phyloP scores from a whole-genome alignment of 2,329 filamentous ascomycete genomes.

The Fusarium musae region DNA sequence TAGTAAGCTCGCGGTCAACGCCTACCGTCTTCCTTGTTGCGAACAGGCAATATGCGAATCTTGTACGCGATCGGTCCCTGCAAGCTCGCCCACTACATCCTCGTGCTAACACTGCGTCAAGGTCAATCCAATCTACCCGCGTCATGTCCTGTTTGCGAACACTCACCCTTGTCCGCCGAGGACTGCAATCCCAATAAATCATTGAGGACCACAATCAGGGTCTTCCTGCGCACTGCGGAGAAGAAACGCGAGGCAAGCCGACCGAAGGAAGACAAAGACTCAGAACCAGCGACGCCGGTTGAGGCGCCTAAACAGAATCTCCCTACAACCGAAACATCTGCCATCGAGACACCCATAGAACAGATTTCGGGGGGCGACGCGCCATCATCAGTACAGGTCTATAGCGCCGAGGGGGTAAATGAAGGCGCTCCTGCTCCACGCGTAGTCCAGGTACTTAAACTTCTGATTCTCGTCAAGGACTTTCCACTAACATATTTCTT shows the following conservation, averaged over 20 bases:
- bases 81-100: neutral
- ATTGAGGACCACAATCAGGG: slow-evolving; percentile 89
- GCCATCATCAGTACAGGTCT: slow-evolving; percentile 9
- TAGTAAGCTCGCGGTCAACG: slow-evolving; percentile 89
- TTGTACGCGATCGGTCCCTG: slow-evolving; percentile 63
- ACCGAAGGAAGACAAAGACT: slow-evolving; percentile 59
- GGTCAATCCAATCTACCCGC: slow-evolving; percentile 80
- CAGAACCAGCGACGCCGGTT: slow-evolving; percentile 54
- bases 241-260: slow-evolving; percentile 82
- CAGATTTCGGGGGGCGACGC: slow-evolving; percentile 13
- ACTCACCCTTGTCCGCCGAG: slow-evolving; percentile 85
- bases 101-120: slow-evolving; percentile 51
- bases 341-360: slow-evolving; percentile 33
- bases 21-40: slow-evolving; percentile 92
- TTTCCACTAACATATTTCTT: neutral
- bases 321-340: slow-evolving; percentile 39
- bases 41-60: slow-evolving; percentile 92
- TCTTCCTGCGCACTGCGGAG: slow-evolving; percentile 89
- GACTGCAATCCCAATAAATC: slow-evolving; percentile 91
- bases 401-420: slow-evolving; percentile 6
- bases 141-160: slow-evolving; percentile 92
- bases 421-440: slow-evolving; percentile 16
- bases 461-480: neutral
- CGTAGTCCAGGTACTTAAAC: slow-evolving; percentile 30
- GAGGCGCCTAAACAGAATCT: slow-evolving; percentile 53